phyloP scores from a whole-genome alignment of 1,139 yeast species.

The Yamadazyma diospyri region DNA sequence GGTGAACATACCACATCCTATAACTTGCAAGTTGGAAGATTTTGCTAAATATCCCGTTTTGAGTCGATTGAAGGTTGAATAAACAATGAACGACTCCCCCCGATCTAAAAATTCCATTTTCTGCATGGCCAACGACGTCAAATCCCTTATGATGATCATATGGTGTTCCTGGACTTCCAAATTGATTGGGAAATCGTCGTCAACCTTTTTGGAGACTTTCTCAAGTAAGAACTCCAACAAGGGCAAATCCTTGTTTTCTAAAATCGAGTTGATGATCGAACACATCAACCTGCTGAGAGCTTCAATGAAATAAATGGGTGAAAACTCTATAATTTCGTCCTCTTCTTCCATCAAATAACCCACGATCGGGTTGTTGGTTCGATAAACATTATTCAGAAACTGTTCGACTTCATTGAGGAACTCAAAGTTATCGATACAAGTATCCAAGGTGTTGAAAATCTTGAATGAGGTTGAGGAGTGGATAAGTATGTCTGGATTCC shows the following conservation, averaged over 20 bases:
- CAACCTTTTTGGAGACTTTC: conserved; percentile 23
- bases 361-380: conserved; percentile 20
- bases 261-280: conserved; percentile 28
- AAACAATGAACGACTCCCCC: conserved; percentile 44
- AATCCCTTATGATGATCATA: conserved; percentile 26
- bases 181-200: conserved; percentile 12
- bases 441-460: conserved; percentile 33
- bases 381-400: conserved; percentile 26
- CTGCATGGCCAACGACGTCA: conserved; percentile 34
- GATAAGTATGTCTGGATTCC: conserved; percentile 31
- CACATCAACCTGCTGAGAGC: conserved; percentile 38
- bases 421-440: conserved; percentile 38
- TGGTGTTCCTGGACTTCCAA: conserved; percentile 24
- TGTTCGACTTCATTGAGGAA: conserved; percentile 38
- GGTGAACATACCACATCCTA: conserved; percentile 42
- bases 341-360: conserved; percentile 23
- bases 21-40: conserved; percentile 36
- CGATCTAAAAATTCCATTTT: conserved; percentile 43
- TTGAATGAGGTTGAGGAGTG: conserved; percentile 26
- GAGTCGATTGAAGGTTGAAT: conserved; percentile 37
- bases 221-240: conserved; percentile 30
- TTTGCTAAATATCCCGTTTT: conserved; percentile 42
- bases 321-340: conserved; percentile 29
- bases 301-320: conserved; percentile 47
- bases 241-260: conserved; percentile 21